Percentiles rank a stretch among this genome's conserved stretches.
Conservation (phyloP, 345 rosid genomes). For the Cardamine occulta region DNA sequence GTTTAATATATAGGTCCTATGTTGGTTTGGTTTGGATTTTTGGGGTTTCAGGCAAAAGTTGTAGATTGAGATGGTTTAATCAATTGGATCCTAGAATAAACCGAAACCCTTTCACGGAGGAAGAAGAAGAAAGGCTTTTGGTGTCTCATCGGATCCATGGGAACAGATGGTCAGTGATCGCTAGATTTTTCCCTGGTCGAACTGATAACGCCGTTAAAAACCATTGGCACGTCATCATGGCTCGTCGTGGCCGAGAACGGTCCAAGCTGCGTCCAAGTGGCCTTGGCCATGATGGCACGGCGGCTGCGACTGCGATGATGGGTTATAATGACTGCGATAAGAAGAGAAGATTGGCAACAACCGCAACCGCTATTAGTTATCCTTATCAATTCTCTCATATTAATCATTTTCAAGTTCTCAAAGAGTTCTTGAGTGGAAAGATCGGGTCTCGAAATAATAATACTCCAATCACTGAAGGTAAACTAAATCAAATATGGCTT, state of each 20-base stretch:
- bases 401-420: conserved; percentile 37
- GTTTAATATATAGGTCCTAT: background rate
- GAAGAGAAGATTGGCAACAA: conserved; percentile 23
- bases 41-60: conserved; percentile 74
- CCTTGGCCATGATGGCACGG: conserved; percentile 25
- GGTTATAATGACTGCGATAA: conserved; percentile 11
- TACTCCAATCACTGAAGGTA: conserved; percentile 31
- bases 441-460: conserved; percentile 22
- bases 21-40: background rate
- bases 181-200: conserved; percentile 82
- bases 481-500: background rate
- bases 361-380: conserved; percentile 16
- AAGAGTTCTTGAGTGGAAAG: conserved; percentile 39
- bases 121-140: conserved; percentile 81
- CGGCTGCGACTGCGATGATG: background rate
- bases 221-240: conserved; percentile 97
- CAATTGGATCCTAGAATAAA: conserved; percentile 93
- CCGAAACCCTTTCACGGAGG: conserved; percentile 72
- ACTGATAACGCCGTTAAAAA: conserved; percentile 97
- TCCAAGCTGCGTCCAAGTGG: conserved; percentile 44
- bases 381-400: conserved; percentile 42
- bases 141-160: conserved; percentile 76
- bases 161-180: conserved; percentile 92
- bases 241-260: conserved; percentile 79
- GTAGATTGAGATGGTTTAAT: conserved; percentile 95